phyloP scores from a whole-genome alignment of 2,329 filamentous ascomycete species.

The Peltaster fructicola region DNA sequence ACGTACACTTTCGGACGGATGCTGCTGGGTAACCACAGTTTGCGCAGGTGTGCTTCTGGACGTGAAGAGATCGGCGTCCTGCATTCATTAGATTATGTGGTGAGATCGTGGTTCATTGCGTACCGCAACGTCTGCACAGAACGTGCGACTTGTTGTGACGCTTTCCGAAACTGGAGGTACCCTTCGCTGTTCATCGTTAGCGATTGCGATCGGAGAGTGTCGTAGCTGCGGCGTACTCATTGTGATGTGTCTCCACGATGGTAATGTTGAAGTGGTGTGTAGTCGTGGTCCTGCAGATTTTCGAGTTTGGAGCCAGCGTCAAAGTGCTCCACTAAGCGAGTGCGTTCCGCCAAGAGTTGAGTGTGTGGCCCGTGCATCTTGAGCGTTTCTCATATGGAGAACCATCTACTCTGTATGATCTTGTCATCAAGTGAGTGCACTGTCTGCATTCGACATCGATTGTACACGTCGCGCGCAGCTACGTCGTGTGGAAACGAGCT shows the following conservation, averaged over 20 bases:
- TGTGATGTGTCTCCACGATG: too few species aligned
- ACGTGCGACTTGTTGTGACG: constrained; percentile 98
- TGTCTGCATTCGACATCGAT: too few species aligned
- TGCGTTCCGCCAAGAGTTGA: too few species aligned
- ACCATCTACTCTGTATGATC: too few species aligned
- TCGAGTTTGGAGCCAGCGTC: too few species aligned
- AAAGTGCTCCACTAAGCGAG: constrained; percentile 2
- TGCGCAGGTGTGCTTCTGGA: constrained; percentile 98
- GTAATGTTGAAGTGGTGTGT: too few species aligned
- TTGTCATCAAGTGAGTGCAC: too few species aligned
- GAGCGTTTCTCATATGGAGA: too few species aligned
- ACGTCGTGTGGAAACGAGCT: too few species aligned
- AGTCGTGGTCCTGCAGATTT: too few species aligned
- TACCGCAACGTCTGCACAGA: constrained; percentile 95
- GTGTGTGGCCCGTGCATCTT: too few species aligned
- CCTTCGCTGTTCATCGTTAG: constrained; percentile 42
- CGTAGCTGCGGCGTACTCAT: constrained; percentile 7
- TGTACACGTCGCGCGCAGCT: too few species aligned
- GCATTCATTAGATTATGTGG: constrained; percentile 13
- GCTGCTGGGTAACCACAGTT: constrained; percentile 93
- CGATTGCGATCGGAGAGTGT: constrained; percentile 20
- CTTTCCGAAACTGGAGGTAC: constrained; percentile 55
- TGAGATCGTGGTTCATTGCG: constrained; percentile 28
- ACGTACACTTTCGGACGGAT: constrained; percentile 98
- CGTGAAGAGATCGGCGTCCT: constrained; percentile 95